These are phyloP conservation scores for Mycena latifolia DNA, from an alignment of 768 basidiomycete species.

Conservation along the genomic window DNA sequence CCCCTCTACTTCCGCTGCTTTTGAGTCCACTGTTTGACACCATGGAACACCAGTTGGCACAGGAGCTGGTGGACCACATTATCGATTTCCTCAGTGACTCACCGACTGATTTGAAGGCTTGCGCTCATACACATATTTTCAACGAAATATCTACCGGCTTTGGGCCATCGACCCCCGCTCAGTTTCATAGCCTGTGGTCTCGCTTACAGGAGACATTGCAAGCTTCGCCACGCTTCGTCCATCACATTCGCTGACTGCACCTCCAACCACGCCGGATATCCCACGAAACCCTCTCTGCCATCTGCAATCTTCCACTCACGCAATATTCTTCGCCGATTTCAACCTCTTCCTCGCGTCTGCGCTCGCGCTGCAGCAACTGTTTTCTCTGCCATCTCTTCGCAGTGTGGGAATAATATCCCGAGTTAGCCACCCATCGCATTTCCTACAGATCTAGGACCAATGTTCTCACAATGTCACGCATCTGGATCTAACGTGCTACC, in stretches of 20 bases:
- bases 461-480: neutral
- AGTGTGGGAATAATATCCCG: neutral
- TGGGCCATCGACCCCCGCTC: too few relatives aligned
- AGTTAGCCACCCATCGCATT: neutral
- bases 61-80: neutral
- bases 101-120: too few relatives aligned
- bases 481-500: neutral
- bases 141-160: too few relatives aligned
- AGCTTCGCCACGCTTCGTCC: neutral
- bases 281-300: neutral
- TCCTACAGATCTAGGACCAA: neutral
- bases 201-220: neutral
- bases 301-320: neutral
- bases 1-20: too few relatives aligned
- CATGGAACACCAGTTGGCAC: neutral
- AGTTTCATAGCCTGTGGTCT: neutral
- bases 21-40: too few relatives aligned
- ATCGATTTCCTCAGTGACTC: neutral
- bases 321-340: neutral
- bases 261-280: neutral
- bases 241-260: neutral
- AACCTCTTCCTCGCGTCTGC: neutral
- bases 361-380: neutral
- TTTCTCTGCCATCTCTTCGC: neutral
- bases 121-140: too few relatives aligned